phyloP scores from a whole-genome alignment of 257 asterid species.

The Prunella vulgaris region DNA sequence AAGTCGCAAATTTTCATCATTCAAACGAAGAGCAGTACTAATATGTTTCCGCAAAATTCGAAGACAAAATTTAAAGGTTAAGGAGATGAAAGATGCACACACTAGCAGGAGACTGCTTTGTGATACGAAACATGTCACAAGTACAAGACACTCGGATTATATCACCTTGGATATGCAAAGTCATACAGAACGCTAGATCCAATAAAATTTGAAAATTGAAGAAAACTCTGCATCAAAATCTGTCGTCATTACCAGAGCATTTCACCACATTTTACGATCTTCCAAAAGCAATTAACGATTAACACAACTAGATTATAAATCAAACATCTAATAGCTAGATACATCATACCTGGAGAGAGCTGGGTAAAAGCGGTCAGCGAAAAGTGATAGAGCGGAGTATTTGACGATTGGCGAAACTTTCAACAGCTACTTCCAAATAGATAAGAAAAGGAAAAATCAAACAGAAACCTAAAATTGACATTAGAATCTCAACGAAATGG shows the following conservation, averaged over 20 bases:
- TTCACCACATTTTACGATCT: neutral
- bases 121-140: neutral
- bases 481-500: neutral
- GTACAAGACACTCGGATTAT: neutral
- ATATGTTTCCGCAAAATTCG: neutral
- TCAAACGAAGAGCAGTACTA: neutral
- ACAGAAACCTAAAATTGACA: neutral
- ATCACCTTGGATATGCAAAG: neutral
- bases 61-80: neutral
- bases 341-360: slow-evolving; percentile 36
- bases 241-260: neutral
- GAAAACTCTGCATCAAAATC: neutral
- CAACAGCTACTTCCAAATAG: slow-evolving; percentile 28
- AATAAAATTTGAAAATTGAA: neutral
- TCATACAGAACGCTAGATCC: slow-evolving; percentile 2
- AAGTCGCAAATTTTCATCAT: neutral
- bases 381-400: slow-evolving; percentile 68
- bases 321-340: neutral
- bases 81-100: slow-evolving; percentile 12
- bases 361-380: slow-evolving; percentile 78
- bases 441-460: neutral
- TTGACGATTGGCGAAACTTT: slow-evolving; percentile 65
- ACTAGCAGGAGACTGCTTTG: neutral
- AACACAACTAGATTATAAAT: neutral
- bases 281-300: slow-evolving; percentile 1